Base-by-base conservation (phyloP, 179 eudicot species). In the Actinidia polygama region DNA sequence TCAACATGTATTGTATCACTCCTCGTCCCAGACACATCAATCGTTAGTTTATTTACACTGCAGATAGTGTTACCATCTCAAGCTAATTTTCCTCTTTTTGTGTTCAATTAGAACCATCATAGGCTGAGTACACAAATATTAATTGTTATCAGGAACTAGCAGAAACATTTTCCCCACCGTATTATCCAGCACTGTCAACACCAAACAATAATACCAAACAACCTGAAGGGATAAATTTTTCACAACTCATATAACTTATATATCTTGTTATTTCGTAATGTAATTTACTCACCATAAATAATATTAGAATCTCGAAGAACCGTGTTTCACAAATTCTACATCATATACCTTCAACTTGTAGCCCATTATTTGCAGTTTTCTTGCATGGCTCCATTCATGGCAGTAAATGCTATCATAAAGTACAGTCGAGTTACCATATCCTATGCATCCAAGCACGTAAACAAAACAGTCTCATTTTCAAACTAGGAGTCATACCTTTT, bases 401-500 rank as follows among this genome's bases (percentile, higher is more conserved):
- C 18, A 36, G 30, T 6, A 24, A 64, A 23, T 64, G 61, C 44
- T 40, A 83, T 16, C 72, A 18, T 18, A 55, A 26, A 75, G 58
- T 44, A 47, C 7, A 63, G 68, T 40, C 2, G 18, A 55, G 53
- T 10, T 19, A 16, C 61, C 73, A 10, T 62, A 64, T 77, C 73
- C 72, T 77, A 10, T n/a, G 36, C 30, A 54, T 46, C 6, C 36
- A 53, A 30, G 74, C 24, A 19, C 78, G 58, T 44, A 74, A 79
- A 64, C 18, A 53, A 80, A 64, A 53, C 51, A 24, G 49, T 40
- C 58, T 12, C 12, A 46, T 24, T 36, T 54, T 23, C 76, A 68
- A 80, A 62, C 66, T 24, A 55, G 23, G 16, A 74, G 46, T 44
- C 19, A 50, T 73, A 92, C 97, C 97, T 90, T 82, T 89, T 93